These are phyloP conservation scores for Metarhizium sp. DNA, from an alignment of 2,329 filamentous ascomycete species.

Conservation along the genomic window DNA sequence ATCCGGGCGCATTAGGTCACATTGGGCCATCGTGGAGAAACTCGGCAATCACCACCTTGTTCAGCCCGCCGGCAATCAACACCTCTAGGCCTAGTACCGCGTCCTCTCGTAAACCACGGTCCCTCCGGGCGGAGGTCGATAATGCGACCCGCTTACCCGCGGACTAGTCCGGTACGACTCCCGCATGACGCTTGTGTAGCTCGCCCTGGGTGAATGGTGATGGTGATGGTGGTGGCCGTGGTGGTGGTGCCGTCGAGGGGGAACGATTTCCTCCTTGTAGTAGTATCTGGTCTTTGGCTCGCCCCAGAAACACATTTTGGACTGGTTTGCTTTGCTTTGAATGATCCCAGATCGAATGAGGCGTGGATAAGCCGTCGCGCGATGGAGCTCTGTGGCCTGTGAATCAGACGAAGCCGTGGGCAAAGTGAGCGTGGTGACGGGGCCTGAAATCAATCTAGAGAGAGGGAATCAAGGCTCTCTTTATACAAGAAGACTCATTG, in stretches of 20 bases:
- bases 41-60: no score
- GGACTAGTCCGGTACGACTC: slow-evolving; percentile 30
- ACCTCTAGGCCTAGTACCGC: slow-evolving; percentile 6
- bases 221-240: slow-evolving; percentile 25
- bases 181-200: slow-evolving; percentile 31
- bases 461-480: neutral
- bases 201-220: slow-evolving; percentile 28
- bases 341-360: neutral
- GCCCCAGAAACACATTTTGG: slow-evolving; percentile 41
- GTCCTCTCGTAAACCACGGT: slow-evolving; percentile 30
- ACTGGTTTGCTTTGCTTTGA: neutral
- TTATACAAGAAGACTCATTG: neutral
- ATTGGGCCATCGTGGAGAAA: no score
- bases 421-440: neutral
- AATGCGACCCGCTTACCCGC: slow-evolving; percentile 26
- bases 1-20: neutral
- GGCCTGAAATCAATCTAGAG: neutral
- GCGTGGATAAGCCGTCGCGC: neutral
- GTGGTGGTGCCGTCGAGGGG: slow-evolving; percentile 28
- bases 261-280: slow-evolving; percentile 45
- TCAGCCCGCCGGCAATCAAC: no score
- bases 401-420: neutral
- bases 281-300: slow-evolving; percentile 40
- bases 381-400: neutral
- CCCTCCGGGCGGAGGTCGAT: slow-evolving; percentile 12